Base-by-base conservation (phyloP, 768 basidiomycete species). In the Termitomyces heimii region DNA sequence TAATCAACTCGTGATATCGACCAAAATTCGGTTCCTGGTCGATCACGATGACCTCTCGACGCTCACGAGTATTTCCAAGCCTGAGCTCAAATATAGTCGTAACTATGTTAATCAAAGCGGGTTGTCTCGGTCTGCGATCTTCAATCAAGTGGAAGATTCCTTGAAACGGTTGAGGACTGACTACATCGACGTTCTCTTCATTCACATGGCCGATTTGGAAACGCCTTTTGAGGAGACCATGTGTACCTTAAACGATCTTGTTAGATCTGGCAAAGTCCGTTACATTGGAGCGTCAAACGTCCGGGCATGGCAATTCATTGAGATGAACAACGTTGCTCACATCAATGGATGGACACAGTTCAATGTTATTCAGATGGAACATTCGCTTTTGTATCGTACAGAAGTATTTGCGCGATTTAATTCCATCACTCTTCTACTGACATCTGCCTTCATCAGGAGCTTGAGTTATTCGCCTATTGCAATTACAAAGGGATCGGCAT, bases 381-480 rank as follows among this genome's bases (percentile, higher is more conserved):
- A 83, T 61, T 80, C 73, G 32, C 66, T 82, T 9, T 67, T 82
- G 28, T 85, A 85, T 63, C 72, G 82, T 8, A 75, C 78, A 59
- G 81, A 84, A 68, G 69, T 70, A 7, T 29, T 29, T 29, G 29
- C 29, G 29, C n/a, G n/a, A n/a, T n/a, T n/a, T n/a, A n/a, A n/a
- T n/a, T n/a, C 29, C 29, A 29, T 7, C 3, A 29, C 7, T 29
- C 7, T 32, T 16, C 5, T 20, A 34, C 28, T 31, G 16, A 49
- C 5, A 1, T 44, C 14, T 31, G 29, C 29, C 8, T 37, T 60
- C 7, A 42, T 20, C 32, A 78, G 78, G 78, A 80, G 49, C 68
- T 70, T 2, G 76, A 77, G 56, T 71, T 77, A 73, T 61, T 72
- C n/a, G 63, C 69, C 5, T 79, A 77, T 62, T 78, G 77, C 63